Evolutionary conservation across 2,329 filamentous ascomycete genomes (phyloP).

Genomic region (Amylocarpus encephaloides): DNA sequence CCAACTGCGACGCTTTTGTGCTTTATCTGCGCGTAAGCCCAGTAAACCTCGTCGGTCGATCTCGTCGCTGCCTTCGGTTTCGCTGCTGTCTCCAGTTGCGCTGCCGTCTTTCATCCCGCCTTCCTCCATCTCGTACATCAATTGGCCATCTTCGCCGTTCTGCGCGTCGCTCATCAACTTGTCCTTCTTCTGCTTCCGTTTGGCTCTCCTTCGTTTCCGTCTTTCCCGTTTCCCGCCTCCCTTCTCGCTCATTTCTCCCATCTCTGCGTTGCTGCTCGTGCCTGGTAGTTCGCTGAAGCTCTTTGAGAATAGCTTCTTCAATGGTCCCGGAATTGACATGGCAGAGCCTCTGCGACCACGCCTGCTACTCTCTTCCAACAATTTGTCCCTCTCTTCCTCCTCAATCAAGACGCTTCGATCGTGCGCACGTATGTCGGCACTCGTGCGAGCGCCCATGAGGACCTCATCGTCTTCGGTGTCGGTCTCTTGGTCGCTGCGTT

Average conservation of each 20-base stretch:
- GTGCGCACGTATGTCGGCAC: constrained; percentile 61
- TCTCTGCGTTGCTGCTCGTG: constrained; percentile 21
- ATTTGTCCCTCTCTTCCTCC: constrained; percentile 63
- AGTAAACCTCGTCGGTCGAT: constrained; percentile 48
- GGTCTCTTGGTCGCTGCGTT: constrained; percentile 63
- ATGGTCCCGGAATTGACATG: constrained; percentile 29
- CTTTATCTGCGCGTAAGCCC: constrained; percentile 39
- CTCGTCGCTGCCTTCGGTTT: constrained; percentile 54
- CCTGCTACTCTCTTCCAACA: constrained; percentile 48
- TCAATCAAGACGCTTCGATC: constrained; percentile 67
- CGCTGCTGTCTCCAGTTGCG: constrained; percentile 54
- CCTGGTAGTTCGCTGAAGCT: constrained; percentile 26
- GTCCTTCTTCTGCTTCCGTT: constrained; percentile 44
- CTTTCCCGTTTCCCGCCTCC: constrained; percentile 30
- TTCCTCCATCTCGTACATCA: constrained; percentile 91
- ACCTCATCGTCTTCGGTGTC: constrained; percentile 72
- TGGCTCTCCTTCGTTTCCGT: constrained; percentile 44
- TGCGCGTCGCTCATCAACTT: constrained; percentile 46
- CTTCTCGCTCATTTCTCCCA: constrained; percentile 5
- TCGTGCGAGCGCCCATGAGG: constrained; percentile 58
- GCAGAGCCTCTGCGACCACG: constrained; percentile 33
- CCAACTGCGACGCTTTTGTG: constrained; percentile 46
- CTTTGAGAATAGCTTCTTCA: constrained; percentile 35
- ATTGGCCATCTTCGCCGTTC: constrained; percentile 62
- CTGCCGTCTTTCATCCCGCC: constrained; percentile 64